These are phyloP conservation scores for Epichloe baconii DNA, from an alignment of 2,329 filamentous ascomycete species.

Conservation along the genomic window DNA sequence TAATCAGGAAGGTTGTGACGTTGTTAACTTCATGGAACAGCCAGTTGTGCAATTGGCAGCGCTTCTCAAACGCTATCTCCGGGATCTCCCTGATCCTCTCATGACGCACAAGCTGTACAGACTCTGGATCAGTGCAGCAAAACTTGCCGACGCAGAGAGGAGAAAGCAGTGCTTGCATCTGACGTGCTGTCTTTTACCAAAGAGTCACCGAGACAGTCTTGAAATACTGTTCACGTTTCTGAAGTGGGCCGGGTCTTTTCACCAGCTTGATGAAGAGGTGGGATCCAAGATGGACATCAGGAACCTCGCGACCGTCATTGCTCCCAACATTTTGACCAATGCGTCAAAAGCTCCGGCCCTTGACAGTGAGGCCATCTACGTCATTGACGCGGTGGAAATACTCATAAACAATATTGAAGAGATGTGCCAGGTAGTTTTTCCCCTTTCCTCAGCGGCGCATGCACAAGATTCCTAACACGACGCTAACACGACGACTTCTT, in stretches of 20 bases:
- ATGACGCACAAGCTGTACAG: conserved; percentile 90
- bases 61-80: conserved; percentile 85
- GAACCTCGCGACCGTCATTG: conserved; percentile 94
- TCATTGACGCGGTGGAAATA: conserved; percentile 83
- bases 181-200: conserved; percentile 83
- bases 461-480: too few species aligned
- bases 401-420: conserved; percentile 88
- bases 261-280: conserved; percentile 90
- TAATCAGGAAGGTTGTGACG: conserved; percentile 72
- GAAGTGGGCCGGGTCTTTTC: conserved; percentile 95
- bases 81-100: conserved; percentile 81
- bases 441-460: background rate
- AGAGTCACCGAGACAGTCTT: conserved; percentile 82
- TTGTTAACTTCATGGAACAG: conserved; percentile 75
- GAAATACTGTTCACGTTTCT: conserved; percentile 94
- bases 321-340: conserved; percentile 82
- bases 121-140: conserved; percentile 81
- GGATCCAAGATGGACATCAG: conserved; percentile 99
- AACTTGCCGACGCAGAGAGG: conserved; percentile 69
- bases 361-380: conserved; percentile 80
- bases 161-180: conserved; percentile 78
- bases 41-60: conserved; percentile 90
- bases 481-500: background rate
- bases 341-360: conserved; percentile 50
- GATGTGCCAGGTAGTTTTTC: conserved; percentile 80